Evolutionary conservation across 768 basidiomycete species (phyloP), one percentile per base, ranked within the genome.

Genomic region (Chiua virens): DNA sequence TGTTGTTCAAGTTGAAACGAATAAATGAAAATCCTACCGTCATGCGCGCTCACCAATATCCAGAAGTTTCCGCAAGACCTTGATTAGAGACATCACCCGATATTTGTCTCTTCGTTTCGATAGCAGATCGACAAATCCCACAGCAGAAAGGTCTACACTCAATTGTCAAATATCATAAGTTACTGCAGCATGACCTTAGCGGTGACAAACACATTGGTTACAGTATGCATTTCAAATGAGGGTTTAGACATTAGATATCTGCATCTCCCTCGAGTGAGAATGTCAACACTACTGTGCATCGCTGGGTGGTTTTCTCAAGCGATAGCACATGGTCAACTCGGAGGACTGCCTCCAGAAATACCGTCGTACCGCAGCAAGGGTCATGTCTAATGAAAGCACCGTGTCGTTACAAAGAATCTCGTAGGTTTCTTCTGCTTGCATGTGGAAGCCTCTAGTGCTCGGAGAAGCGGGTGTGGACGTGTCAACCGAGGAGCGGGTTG

Each of bases 341-440:
- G 75, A 74, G 17, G 79, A 71, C 57, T 87, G 86, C 60, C 82
- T 83, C 92, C 92, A 97, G 20, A 93, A 80, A 60, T 83, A 97
- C 67, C 95, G 92, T 53, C 92, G 84, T 51, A 95, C 86, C 17
- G 89, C 88, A 5, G 90, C 95, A 32, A 99, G 78, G 6, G 90
- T 95, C 85, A 96, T 93, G 56, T 86, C 83, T 23, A 88, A 74
- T 21, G 95, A 88, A 30, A 98, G 75, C 15, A 89, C 73, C n/a
- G 79, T 74, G 54, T 92, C 89, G 58, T 91, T 92, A 70, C 94
- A 97, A 23, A 97, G 66, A 39, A 98, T 82, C 71, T 98, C 95
- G 65, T 91, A 87, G 25, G 79, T 61, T 22, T 92, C 87, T 58
- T 92, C 91, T 10, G 81, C 73, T 53, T 70, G 71, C 8, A 54